A percentile compares a stretch with the other conserved stretches of the same genome.
phyloP scores from a whole-genome alignment of 2,329 filamentous ascomycete species.

The Ceratocystis alfenasii region DNA sequence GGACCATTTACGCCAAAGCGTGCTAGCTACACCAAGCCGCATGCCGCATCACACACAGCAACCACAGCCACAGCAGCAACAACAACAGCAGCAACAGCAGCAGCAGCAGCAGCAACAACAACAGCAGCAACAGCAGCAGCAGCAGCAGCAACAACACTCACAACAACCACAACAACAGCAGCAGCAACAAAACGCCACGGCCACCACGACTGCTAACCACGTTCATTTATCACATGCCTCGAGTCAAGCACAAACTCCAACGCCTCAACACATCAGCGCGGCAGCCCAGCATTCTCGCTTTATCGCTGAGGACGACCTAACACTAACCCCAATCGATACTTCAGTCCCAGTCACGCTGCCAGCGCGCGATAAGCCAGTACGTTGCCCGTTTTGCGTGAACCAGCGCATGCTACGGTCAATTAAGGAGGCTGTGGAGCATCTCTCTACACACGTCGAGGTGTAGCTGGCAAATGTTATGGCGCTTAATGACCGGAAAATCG shows the following conservation, averaged over 20 bases:
- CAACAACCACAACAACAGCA: not conserved
- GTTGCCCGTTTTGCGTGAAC: conserved; percentile 51
- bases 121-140: not conserved
- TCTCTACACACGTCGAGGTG: conserved; percentile 50
- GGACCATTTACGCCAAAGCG: conserved; percentile 30
- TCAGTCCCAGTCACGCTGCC: conserved; percentile 37
- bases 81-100: not conserved
- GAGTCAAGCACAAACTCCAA: conserved; percentile 12
- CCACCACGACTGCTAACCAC: not conserved
- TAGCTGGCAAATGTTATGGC: conserved; percentile 25
- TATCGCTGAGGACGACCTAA: conserved; percentile 33
- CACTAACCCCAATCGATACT: conserved; percentile 44
- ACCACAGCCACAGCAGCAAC: conserved; percentile 1
- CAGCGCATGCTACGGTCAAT: conserved; percentile 48
- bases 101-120: not conserved
- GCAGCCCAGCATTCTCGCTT: conserved; percentile 20
- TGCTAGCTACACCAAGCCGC: conserved; percentile 24
- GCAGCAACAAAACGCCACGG: not conserved
- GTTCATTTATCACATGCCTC: not conserved
- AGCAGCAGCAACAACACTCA: not conserved
- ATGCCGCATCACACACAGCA: conserved; percentile 3
- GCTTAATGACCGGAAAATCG: no score
- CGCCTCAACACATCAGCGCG: conserved; percentile 23
- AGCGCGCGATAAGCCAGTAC: conserved; percentile 38
- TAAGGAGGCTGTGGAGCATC: conserved; percentile 50